Conservation (phyloP, 805 yeast genomes). For the Wickerhamomyces chaumierensis region DNA sequence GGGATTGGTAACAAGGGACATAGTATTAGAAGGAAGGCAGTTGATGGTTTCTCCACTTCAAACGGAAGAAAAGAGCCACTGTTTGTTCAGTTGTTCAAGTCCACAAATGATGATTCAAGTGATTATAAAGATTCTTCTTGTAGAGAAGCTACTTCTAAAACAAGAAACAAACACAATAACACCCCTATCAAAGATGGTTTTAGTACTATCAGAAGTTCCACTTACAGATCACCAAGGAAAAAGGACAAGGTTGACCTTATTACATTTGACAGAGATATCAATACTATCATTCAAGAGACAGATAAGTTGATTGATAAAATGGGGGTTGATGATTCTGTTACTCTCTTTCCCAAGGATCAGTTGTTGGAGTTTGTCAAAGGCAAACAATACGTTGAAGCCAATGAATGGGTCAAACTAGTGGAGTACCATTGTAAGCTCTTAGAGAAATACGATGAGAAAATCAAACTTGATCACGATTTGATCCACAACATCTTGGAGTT, state of each 20-base stretch:
- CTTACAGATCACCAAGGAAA: conserved; percentile 7
- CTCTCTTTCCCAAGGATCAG: background rate
- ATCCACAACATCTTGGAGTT: conserved; percentile 12
- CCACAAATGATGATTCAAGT: background rate
- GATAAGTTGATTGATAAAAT: conserved; percentile 4
- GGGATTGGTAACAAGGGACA: no score
- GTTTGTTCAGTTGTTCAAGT: background rate
- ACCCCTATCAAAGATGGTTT: background rate
- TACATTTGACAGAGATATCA: conserved; percentile 1
- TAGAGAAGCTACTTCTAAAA: background rate
- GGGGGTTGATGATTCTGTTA: background rate
- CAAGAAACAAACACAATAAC: background rate
- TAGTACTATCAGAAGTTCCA: conserved; percentile 3
- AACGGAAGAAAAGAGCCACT: background rate
- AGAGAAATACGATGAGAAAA: conserved; percentile 2
- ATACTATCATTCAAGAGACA: conserved; percentile 1
- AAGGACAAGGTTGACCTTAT: background rate
- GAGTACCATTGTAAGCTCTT: conserved; percentile 2
- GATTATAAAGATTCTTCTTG: background rate
- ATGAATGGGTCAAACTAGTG: conserved; percentile 6
- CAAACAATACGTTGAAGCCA: background rate
- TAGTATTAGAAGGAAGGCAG: no score
- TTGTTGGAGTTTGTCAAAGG: conserved; percentile 1
- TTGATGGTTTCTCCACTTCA: background rate
- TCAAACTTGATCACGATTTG: conserved; percentile 6